A percentile compares a stretch with the other conserved stretches of the same genome.
Evolutionary conservation across 345 rosid genomes (phyloP).

Genomic region (Aquilaria sinensis): DNA sequence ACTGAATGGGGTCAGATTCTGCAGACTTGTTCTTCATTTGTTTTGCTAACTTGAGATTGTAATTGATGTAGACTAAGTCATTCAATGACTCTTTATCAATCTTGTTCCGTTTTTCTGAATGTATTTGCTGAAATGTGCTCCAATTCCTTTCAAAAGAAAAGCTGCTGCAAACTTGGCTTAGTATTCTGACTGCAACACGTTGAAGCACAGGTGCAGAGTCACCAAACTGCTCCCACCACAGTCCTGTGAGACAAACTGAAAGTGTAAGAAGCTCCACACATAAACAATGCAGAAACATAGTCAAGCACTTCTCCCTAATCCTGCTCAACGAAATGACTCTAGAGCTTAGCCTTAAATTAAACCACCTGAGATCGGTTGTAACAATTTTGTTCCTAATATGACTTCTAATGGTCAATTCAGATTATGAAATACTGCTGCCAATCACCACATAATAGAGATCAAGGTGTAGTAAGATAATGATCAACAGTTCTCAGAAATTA

Average conservation of each 20-base stretch:
- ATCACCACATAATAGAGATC: too few species aligned
- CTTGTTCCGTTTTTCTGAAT: constrained; percentile 78
- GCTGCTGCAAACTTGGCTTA: constrained; percentile 83
- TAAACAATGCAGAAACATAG: neutral
- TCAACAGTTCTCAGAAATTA: too few species aligned
- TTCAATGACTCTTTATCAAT: constrained; percentile 70
- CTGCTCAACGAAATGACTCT: neutral
- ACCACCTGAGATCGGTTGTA: too few species aligned
- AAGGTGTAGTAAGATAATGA: too few species aligned
- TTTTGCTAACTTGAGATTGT: constrained; percentile 69
- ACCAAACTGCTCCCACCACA: constrained; percentile 97
- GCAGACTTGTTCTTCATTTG: constrained; percentile 35
- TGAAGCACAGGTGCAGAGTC: constrained; percentile 84
- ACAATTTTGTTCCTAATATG: too few species aligned
- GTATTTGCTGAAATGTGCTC: constrained; percentile 78
- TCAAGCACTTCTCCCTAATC: neutral
- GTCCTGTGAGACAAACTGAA: constrained; percentile 33
- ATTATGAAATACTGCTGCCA: too few species aligned
- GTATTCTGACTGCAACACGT: constrained; percentile 75
- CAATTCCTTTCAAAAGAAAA: constrained; percentile 67
- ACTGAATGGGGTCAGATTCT: constrained; percentile 57
- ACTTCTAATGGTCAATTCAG: too few species aligned
- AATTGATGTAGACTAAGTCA: constrained; percentile 57
- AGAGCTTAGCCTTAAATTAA: too few species aligned
- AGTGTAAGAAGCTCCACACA: neutral